Evolutionary conservation across 2,329 filamentous ascomycete species (phyloP).

Genomic region (Tolypocladium endophyticum): DNA sequence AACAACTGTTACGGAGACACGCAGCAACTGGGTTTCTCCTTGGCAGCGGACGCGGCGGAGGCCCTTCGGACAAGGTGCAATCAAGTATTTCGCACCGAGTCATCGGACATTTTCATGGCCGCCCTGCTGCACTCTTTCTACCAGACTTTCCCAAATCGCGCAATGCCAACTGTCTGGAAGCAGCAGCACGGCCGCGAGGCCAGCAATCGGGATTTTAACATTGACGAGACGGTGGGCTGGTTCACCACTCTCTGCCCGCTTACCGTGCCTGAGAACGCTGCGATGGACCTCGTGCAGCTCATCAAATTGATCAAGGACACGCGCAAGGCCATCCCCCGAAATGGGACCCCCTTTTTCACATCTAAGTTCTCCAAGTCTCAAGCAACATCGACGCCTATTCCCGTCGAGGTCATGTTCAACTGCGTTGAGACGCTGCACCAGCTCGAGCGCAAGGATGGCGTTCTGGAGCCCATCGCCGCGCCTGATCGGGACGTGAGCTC

Average conservation of each 20-base stretch:
- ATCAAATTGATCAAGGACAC: conserved; percentile 44
- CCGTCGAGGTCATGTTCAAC: conserved; percentile 49
- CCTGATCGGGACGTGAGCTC: conserved; percentile 28
- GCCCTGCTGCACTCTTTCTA: conserved; percentile 44
- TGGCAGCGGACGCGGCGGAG: conserved; percentile 29
- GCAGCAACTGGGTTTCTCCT: conserved; percentile 27
- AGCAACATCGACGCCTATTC: conserved; percentile 26
- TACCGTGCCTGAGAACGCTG: conserved; percentile 27
- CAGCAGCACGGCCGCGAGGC: conserved; percentile 38
- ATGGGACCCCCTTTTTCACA: conserved; percentile 39
- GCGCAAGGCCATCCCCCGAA: conserved; percentile 30
- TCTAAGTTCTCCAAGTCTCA: conserved; percentile 27
- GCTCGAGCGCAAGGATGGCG: conserved; percentile 33
- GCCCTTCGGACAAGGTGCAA: conserved; percentile 32
- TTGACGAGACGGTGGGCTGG: conserved; percentile 49
- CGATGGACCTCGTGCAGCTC: conserved; percentile 38
- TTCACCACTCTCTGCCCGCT: conserved; percentile 48
- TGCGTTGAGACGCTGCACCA: conserved; percentile 39
- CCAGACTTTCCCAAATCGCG: conserved; percentile 41
- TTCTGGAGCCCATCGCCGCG: conserved; percentile 36
- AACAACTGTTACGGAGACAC: conserved; percentile 37
- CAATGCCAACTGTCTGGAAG: conserved; percentile 41
- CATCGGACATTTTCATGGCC: conserved; percentile 42
- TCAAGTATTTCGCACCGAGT: conserved; percentile 37
- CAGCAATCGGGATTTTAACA: conserved; percentile 34